Evolutionary conservation across 1,284 basidiomycete species (phyloP).

Genomic region (Ustilago shanxiensis): DNA sequence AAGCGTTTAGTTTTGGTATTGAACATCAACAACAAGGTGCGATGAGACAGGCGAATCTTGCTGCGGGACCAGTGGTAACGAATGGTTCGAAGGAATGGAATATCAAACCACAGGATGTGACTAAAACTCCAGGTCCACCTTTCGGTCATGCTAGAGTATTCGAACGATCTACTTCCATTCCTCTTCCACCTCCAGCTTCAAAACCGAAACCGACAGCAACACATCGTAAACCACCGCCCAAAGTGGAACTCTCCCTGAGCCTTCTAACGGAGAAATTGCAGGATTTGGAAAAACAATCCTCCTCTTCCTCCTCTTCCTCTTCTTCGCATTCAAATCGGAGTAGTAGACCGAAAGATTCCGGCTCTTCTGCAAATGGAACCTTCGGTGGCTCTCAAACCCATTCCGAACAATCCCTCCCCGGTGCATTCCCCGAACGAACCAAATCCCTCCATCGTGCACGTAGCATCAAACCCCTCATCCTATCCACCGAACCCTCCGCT

Average conservation of each 20-base stretch:
- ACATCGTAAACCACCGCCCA: constrained; percentile 23
- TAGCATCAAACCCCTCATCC: constrained; percentile 20
- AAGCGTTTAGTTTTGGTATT: constrained; percentile 30
- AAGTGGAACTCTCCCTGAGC: constrained; percentile 28
- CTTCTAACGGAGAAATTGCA: constrained; percentile 32
- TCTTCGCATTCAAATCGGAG: neutral
- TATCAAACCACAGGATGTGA: constrained; percentile 18
- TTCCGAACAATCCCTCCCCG: constrained; percentile 8
- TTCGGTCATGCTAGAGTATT: constrained; percentile 7
- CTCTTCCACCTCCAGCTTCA: neutral
- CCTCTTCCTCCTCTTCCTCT: neutral
- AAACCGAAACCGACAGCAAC: neutral
- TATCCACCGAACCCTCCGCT: constrained; percentile 2
- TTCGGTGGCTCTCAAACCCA: constrained; percentile 13
- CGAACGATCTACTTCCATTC: neutral
- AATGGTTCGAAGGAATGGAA: constrained; percentile 16
- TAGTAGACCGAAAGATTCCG: neutral
- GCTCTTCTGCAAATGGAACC: constrained; percentile 11
- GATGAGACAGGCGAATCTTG: constrained; percentile 32
- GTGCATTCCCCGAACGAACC: constrained; percentile 20
- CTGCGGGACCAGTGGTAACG: constrained; percentile 12
- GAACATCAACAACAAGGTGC: constrained; percentile 14
- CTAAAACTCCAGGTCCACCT: neutral
- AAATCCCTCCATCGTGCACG: constrained; percentile 10
- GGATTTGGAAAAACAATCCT: constrained; percentile 28